phyloP scores from a whole-genome alignment of 192 early-diverging fungal genomes.

The Coemansia sp. region DNA sequence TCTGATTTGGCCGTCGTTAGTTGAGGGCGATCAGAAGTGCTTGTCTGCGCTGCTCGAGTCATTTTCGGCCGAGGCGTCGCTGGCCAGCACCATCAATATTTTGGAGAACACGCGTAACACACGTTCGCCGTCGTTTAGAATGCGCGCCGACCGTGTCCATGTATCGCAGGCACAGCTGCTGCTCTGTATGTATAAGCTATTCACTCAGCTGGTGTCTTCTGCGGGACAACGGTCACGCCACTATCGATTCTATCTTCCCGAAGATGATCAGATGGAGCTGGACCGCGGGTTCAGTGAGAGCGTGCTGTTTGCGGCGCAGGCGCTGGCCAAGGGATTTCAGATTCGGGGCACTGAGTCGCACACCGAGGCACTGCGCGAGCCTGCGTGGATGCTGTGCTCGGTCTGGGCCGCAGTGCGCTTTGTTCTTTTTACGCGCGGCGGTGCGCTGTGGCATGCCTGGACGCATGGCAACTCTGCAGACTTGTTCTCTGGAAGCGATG shows the following conservation, averaged over 20 bases:
- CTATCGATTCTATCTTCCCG: constrained; percentile 61
- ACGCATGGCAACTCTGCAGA: background rate
- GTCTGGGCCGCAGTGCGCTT: constrained; percentile 59
- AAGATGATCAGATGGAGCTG: constrained; percentile 69
- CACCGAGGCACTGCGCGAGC: constrained; percentile 56
- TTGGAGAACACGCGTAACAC: constrained; percentile 29
- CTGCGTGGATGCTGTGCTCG: constrained; percentile 57
- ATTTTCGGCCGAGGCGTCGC: constrained; percentile 30
- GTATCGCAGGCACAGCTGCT: constrained; percentile 58
- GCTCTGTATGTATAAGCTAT: constrained; percentile 56
- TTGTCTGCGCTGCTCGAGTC: constrained; percentile 16
- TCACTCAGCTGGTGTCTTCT: constrained; percentile 47
- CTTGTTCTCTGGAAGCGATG: background rate
- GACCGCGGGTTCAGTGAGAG: constrained; percentile 68
- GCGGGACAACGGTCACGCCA: constrained; percentile 49
- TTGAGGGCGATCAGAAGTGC: background rate
- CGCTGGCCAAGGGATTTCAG: constrained; percentile 62
- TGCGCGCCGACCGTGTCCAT: constrained; percentile 62
- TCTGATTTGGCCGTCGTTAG: constrained; percentile 1
- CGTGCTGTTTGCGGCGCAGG: constrained; percentile 71
- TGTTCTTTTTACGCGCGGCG: constrained; percentile 46
- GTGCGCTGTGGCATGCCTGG: constrained; percentile 24
- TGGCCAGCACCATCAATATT: constrained; percentile 25
- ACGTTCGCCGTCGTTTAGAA: constrained; percentile 35
- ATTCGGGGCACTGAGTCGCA: constrained; percentile 67